A percentile compares a stretch with the other conserved stretches of the same genome.
phyloP scores from a whole-genome alignment of 768 basidiomycete genomes.

The Psilocybe subaeruginosa region DNA sequence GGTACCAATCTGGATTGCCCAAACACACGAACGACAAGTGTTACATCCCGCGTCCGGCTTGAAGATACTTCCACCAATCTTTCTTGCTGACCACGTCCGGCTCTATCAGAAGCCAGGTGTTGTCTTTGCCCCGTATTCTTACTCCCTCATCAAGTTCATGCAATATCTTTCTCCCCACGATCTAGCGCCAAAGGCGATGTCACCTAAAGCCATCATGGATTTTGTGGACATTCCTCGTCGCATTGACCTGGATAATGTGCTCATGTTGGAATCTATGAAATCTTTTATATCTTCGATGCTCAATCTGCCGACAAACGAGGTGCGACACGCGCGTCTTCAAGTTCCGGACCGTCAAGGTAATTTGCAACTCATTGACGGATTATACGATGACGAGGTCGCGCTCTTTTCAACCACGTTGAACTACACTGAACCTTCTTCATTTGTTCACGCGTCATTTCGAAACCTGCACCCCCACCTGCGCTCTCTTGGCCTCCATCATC shows the following conservation, averaged over 20 bases:
- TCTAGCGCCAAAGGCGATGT: background rate
- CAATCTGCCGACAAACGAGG: background rate
- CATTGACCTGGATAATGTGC: background rate
- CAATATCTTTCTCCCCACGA: background rate
- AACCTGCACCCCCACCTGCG: background rate
- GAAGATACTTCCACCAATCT: constrained; percentile 5
- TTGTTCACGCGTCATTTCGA: constrained; percentile 9
- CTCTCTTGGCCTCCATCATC: constrained; percentile 5
- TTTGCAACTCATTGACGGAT: background rate
- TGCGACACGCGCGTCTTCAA: background rate
- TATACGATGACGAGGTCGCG: constrained; percentile 12
- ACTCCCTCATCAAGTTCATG: background rate
- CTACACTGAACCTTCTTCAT: background rate
- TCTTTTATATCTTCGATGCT: constrained; percentile 6
- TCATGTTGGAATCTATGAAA: background rate
- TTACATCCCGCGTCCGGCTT: constrained; percentile 5
- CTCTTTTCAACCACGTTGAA: constrained; percentile 12
- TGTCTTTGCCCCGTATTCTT: background rate
- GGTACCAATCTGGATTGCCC: constrained; percentile 14
- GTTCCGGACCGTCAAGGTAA: constrained; percentile 9
- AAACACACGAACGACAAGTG: background rate
- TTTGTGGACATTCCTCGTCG: background rate
- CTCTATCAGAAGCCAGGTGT: constrained; percentile 4
- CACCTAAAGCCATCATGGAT: background rate
- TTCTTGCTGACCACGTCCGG: background rate